phyloP scores from a whole-genome alignment of 352 stramenopile genomes.

The Pythium oligandrum region DNA sequence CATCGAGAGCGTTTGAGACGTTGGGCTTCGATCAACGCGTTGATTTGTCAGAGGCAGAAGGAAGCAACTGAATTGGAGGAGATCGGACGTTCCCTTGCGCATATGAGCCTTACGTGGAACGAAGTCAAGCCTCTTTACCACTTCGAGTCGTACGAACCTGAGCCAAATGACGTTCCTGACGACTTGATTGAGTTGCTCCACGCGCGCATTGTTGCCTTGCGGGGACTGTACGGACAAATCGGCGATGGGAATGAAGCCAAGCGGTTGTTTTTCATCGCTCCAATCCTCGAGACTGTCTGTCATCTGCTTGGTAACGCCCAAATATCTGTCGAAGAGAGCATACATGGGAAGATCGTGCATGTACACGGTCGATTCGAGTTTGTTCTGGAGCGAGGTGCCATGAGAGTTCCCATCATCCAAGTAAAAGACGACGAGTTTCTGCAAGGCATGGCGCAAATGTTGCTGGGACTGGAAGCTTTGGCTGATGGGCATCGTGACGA shows the following conservation, averaged over 20 bases:
- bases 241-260: slow-evolving; percentile 12
- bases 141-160: slow-evolving; percentile 6
- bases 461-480: slow-evolving; percentile 19
- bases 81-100: slow-evolving; percentile 3
- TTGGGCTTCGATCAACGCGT: slow-evolving; percentile 17
- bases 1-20: slow-evolving; percentile 15
- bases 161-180: slow-evolving; percentile 7
- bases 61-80: slow-evolving; percentile 8
- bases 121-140: slow-evolving; percentile 11
- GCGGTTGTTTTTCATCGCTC: slow-evolving; percentile 14
- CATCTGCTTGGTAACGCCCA: slow-evolving; percentile 13
- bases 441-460: slow-evolving; percentile 19
- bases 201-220: slow-evolving; percentile 5
- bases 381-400: slow-evolving; percentile 21
- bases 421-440: slow-evolving; percentile 16
- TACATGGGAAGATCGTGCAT: slow-evolving; percentile 17
- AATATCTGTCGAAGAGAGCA: slow-evolving; percentile 18
- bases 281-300: slow-evolving; percentile 17
- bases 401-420: slow-evolving; percentile 16
- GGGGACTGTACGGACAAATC: slow-evolving; percentile 11
- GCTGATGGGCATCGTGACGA: slow-evolving; percentile 27
- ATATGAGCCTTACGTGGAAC: slow-evolving; percentile 1
- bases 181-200: slow-evolving; percentile 2
- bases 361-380: slow-evolving; percentile 21
- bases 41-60: slow-evolving; percentile 14